phyloP scores from a whole-genome alignment of 2,329 filamentous ascomycete genomes.

The Colletotrichum paranaense region DNA sequence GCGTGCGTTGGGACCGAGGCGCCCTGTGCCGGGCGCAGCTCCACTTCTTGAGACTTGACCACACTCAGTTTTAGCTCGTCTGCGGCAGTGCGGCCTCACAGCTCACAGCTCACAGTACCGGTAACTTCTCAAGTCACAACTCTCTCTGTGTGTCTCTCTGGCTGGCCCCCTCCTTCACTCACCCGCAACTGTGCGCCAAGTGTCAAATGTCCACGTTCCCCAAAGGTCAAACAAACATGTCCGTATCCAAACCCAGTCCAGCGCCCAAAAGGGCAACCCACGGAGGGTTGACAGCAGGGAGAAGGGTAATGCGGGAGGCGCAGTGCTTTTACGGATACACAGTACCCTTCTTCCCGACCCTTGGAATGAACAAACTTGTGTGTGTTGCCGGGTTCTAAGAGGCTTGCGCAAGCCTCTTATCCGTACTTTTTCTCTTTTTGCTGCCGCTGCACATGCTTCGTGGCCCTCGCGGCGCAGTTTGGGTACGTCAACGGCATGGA shows the following conservation, averaged over 20 bases:
- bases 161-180: not conserved
- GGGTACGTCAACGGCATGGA: not conserved
- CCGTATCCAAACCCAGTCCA: not conserved
- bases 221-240: conserved; percentile 15
- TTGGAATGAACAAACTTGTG: not conserved
- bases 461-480: not conserved
- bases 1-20: conserved; percentile 25
- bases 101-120: too few relatives aligned
- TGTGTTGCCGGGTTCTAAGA: not conserved
- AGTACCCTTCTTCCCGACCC: not conserved
- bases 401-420: conserved; percentile 20
- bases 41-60: not conserved
- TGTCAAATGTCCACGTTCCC: not conserved
- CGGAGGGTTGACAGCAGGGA: not conserved
- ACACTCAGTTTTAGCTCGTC: not conserved
- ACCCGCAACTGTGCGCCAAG: not conserved
- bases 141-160: not conserved
- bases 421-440: not conserved
- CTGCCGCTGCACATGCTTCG: not conserved
- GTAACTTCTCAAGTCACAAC: not conserved
- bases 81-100: not conserved
- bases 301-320: not conserved
- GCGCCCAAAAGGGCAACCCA: conserved; percentile 10
- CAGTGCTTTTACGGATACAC: not conserved
- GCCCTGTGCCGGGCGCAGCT: conserved; percentile 8